phyloP scores from a whole-genome alignment of 2,329 filamentous ascomycete species.

The Cytospora leucostoma region DNA sequence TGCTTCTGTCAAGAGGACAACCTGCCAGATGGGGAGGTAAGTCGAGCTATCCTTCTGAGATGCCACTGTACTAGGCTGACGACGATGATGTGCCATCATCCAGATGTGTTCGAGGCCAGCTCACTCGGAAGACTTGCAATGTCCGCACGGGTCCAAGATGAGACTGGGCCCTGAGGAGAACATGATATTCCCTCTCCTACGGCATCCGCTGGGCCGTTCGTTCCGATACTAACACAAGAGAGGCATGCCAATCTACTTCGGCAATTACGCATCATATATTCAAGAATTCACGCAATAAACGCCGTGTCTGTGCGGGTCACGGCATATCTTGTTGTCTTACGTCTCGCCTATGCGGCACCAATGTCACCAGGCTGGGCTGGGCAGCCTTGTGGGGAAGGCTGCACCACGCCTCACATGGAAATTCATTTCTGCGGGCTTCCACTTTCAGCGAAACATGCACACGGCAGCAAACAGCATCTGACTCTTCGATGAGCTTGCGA shows the following conservation, averaged over 20 bases:
- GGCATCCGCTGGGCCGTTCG: slow-evolving; percentile 8
- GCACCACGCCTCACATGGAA: background rate
- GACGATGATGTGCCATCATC: background rate
- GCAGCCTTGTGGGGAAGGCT: background rate
- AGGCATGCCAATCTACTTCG: slow-evolving; percentile 1
- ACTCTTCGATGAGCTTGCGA: slow-evolving; percentile 1
- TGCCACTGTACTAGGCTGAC: slow-evolving; percentile 5
- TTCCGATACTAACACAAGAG: slow-evolving; percentile 5
- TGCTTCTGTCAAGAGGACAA: background rate
- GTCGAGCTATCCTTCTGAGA: background rate
- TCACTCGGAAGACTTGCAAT: background rate
- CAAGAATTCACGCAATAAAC: too few relatives aligned
- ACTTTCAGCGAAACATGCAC: slow-evolving; percentile 6
- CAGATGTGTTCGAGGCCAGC: too few relatives aligned
- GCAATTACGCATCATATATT: slow-evolving; percentile 10
- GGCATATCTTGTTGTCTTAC: background rate
- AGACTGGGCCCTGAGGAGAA: background rate
- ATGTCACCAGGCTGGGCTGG: background rate
- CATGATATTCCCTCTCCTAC: slow-evolving; percentile 4
- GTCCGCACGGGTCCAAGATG: background rate
- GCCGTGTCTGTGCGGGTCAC: background rate
- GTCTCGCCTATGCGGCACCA: background rate
- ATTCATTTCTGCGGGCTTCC: slow-evolving; percentile 2
- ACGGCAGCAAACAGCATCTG: slow-evolving; percentile 11
- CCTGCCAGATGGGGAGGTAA: slow-evolving; percentile 1